Evolutionary conservation across 2,329 filamentous ascomycete species (phyloP), one percentile per base, ranked within the genome.

Genomic region (Orbilia brochopaga): DNA sequence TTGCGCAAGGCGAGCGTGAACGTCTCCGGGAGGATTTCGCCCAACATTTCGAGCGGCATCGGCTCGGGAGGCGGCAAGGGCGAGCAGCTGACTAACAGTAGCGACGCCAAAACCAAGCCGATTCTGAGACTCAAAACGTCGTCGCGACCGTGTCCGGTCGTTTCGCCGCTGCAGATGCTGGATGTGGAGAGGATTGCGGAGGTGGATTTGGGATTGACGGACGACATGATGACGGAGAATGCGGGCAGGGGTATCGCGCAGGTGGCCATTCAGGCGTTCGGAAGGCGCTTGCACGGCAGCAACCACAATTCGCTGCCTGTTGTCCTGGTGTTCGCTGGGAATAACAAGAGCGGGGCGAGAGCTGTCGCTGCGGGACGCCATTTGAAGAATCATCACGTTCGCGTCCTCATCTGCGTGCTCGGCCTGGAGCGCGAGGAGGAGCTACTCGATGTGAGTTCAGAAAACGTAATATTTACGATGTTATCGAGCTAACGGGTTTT

Each of bases 141-240:
- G 2, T 83, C 67, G 87, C 56, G 87, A 85, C 75, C 79, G 85
- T 35, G 76, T 83, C 17, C 83, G 82, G 82, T 85, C 3, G 85
- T 89, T 30, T 88, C 86, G 17, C 84, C 93, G 4, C 82, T 94
- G 42, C 91, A 96, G 77, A 94, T 97, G 86, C 85, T 96, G 27
- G 93, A 94, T 73, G 85, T 97, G 0, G 94, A 97, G 80, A 92
- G 94, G 77, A 90, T 95, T 63, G 92, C 92, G 0, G 88, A 92
- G 69, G 89, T 90, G 46, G 92, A 97, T 75, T 86, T 95, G 65
- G 92, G 92, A 3, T 83, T 97, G 52, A 90, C 88, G 0, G 91
- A 96, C 78, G 91, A 94, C 59, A 88, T 97, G 79, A 91, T 97
- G 82, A 88, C 91, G 0, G 94, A 97, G 78, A 97, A 93, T 78